Evolutionary conservation across 2,329 filamentous ascomycete genomes (phyloP), one percentile per base, ranked within the genome.

Genomic region (Chaetomiaceae sp.): DNA sequence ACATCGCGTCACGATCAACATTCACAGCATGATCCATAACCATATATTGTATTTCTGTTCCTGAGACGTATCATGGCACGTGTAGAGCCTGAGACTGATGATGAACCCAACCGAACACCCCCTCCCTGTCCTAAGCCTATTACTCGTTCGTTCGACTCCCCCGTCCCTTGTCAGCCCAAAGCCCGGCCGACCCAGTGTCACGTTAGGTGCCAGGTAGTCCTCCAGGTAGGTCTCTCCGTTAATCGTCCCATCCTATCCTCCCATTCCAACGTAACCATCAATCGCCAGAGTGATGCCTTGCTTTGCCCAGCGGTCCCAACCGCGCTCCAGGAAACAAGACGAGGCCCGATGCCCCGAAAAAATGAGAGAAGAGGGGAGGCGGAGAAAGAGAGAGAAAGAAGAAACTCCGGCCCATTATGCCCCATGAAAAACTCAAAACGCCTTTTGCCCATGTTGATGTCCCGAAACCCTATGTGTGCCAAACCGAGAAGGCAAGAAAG

Each of bases 361-460:
- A 16, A 40, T 38, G 25, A 13, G n/a, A 10, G 25, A 20, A 31
- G 20, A 31, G 5, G 14, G 8, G n/a, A n/a, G 5, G 16, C n/a
- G 19, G 16, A 37, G 34, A 39, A 4, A 13, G 12, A 39, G 35
- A 39, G 10, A 17, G 19, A 27, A 16, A 39, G 17, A 16, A 39
- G 17, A 12, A 40, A 47, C 13, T 17, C 25, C 23, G 19, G 23
- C 20, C 30, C 38, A 35, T 34, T 41, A 42, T 48, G 46, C 38
- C 19, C 19, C 16, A 9, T 10, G n/a, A 41, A 27, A 33, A 41
- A 41, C 20, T 30, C 34, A 17, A 48, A 48, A 48, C 46, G 46
- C 46, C 46, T 34, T 48, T 48, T 48, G 12, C 46, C 38, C 31
- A 34, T 30, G 35, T 41, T 41, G 31, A 39, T 40, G 41, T 30